Conservation (phyloP, 345 rosid species). For the Punica granatum region DNA sequence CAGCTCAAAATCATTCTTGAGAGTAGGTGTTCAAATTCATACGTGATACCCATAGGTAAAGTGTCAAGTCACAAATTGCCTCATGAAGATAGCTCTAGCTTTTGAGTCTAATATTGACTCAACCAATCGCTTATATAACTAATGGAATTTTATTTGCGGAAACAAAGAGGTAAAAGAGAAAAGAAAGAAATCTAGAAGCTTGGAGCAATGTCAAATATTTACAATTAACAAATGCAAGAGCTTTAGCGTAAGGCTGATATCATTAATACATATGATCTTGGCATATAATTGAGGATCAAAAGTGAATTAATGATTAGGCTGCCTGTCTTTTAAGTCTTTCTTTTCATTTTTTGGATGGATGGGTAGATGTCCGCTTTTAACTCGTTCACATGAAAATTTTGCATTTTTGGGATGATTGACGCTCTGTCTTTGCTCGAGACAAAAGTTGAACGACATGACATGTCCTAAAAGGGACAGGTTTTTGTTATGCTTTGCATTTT, state of each 20-base stretch:
- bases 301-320: background rate
- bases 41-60: too few species aligned
- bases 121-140: too few species aligned
- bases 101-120: too few species aligned
- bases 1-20: too few species aligned
- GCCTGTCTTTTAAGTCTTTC: background rate
- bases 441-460: background rate
- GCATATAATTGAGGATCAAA: background rate
- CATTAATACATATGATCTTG: background rate
- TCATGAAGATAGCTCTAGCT: too few species aligned
- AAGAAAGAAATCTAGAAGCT: background rate
- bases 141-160: too few species aligned
- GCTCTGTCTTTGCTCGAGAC: background rate
- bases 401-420: background rate
- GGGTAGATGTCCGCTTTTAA: too few species aligned
- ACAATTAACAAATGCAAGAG: background rate
- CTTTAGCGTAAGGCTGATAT: background rate
- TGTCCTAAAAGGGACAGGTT: background rate
- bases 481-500: too few species aligned
- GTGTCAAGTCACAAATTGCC: too few species aligned
- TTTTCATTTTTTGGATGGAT: background rate
- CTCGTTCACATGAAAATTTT: too few species aligned
- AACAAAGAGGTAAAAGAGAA: too few species aligned
- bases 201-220: background rate
- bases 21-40: too few species aligned